These are phyloP conservation scores for Plasmopara muralis DNA, from an alignment of 352 stramenopile genomes.

Conservation along the genomic window DNA sequence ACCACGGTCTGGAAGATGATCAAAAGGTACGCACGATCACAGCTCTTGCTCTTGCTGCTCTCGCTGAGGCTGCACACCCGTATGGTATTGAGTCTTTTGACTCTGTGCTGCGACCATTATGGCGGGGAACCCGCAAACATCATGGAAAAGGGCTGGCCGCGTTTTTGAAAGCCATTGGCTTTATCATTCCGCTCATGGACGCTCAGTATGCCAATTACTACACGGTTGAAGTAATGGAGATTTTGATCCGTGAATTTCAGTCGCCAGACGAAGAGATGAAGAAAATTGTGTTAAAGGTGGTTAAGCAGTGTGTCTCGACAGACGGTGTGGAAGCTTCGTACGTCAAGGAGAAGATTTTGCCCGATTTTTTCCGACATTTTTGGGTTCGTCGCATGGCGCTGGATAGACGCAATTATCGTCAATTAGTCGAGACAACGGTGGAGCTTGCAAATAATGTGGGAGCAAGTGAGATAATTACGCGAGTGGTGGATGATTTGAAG, in stretches of 20 bases:
- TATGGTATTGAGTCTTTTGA: conserved; percentile 99
- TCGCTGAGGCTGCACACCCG: conserved; percentile 96
- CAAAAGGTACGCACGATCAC: conserved; percentile 99
- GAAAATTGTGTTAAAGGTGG: conserved; percentile 95
- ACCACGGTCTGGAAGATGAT: conserved; percentile 96
- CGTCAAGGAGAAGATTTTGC: conserved; percentile 96
- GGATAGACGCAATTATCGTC: conserved; percentile 96
- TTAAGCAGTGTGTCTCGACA: conserved; percentile 97
- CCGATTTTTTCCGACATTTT: conserved; percentile 99
- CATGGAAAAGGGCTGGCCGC: conserved; percentile 96
- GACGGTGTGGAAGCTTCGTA: conserved; percentile 98
- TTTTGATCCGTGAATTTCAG: conserved; percentile 98
- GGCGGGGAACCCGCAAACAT: conserved; percentile 96
- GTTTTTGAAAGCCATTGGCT: conserved; percentile 99
- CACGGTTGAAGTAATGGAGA: conserved; percentile 98
- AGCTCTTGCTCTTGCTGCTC: conserved; percentile 93
- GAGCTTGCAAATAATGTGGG: conserved; percentile 99
- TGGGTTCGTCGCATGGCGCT: conserved; percentile 98
- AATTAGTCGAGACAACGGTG: conserved; percentile 98
- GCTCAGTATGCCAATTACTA: conserved; percentile 99
- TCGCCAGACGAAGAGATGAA: conserved; percentile 99
- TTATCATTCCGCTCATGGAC: conserved; percentile 99
- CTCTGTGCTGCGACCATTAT: conserved; percentile 94
- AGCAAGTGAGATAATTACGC: conserved; percentile 95
- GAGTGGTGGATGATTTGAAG: conserved; percentile 98